Evolutionary conservation across 345 rosid genomes (phyloP), one percentile per base, ranked within the genome.

Genomic region (Ailanthus altissimus): DNA sequence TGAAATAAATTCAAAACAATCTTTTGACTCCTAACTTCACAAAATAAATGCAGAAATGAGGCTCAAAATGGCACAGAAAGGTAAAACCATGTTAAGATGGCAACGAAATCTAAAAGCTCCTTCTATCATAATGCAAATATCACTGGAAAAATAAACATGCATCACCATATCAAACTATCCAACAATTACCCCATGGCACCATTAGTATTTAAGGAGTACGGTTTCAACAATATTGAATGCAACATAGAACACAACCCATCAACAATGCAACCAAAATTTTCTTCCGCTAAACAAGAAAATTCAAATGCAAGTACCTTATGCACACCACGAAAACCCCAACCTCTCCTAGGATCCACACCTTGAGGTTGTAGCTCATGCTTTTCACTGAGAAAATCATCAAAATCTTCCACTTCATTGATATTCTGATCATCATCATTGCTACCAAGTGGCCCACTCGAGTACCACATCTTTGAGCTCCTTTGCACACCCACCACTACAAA

Each of bases 291-390:
- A 66, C 13, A 67, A 25, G n/a, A n/a, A n/a, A n/a, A 28, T 9
- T 56, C 23, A 56, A 59, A 4, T 56, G 43, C 18, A 49, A 40
- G 58, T 90, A 93, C 99, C 97, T 85, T 89, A 73, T 92, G 98
- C 8, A 96, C 99, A 72, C 99, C 99, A 51, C 98, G 98, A 71
- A 81, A 92, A 21, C 84, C 89, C 98, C 98, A 96, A 61, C 99
- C 99, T 80, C 83, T 93, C 78, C 80, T 83, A 13, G 98, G 99
- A 86, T 91, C 91, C 70, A 96, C 99, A 23, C 95, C 91, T n/a
- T 91, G 99, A 73, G 89, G 91, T 65, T 77, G 80, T 58, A 85
- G 78, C 82, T 88, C 97, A 43, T 84, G 86, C 85, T 82, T 95
- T 8, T 79, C 78, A 5, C 81, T 76, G 18, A 81, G 64, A 81